Evolutionary conservation across 2,329 filamentous ascomycete genomes (phyloP).

Genomic region (Aspergillus hiratsukae): DNA sequence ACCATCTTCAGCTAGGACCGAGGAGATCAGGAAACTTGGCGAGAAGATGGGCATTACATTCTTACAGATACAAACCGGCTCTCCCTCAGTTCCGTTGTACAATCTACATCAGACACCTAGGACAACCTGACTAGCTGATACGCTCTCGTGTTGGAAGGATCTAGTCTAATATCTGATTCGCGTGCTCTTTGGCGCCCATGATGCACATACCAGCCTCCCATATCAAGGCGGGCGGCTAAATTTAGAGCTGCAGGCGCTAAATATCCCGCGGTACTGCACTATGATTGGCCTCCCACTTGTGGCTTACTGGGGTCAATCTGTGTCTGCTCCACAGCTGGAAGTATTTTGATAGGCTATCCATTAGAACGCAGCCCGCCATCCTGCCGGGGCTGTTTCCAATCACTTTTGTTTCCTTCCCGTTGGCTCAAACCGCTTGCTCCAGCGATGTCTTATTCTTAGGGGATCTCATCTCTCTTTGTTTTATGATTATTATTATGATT

Average conservation of each 20-base stretch:
- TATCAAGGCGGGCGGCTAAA: slow-evolving; percentile 31
- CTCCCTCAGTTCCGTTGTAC: background rate
- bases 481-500: background rate
- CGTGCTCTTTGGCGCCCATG: slow-evolving; percentile 31
- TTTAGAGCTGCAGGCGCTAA: slow-evolving; percentile 30
- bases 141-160: slow-evolving; percentile 12
- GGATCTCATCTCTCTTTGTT: slow-evolving; percentile 5
- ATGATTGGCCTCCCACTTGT: slow-evolving; percentile 19
- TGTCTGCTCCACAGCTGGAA: slow-evolving; percentile 1
- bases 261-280: slow-evolving; percentile 5
- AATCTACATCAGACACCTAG: slow-evolving; percentile 1
- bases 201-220: slow-evolving; percentile 23
- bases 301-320: slow-evolving; percentile 8
- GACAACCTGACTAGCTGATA: slow-evolving; percentile 2
- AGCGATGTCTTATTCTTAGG: slow-evolving; percentile 7
- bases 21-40: background rate
- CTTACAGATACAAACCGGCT: background rate
- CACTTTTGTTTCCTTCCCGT: slow-evolving; percentile 13
- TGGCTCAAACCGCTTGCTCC: slow-evolving; percentile 12
- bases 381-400: slow-evolving; percentile 12
- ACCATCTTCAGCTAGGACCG: background rate
- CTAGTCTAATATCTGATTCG: slow-evolving; percentile 22
- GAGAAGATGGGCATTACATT: too few relatives aligned
- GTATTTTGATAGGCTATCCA: slow-evolving; percentile 11
- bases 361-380: slow-evolving; percentile 13